Percentiles rank a stretch among this genome's conserved stretches.
Evolutionary conservation across 2,329 filamentous ascomycete species (phyloP).

Genomic region (Talaromyces sp.): DNA sequence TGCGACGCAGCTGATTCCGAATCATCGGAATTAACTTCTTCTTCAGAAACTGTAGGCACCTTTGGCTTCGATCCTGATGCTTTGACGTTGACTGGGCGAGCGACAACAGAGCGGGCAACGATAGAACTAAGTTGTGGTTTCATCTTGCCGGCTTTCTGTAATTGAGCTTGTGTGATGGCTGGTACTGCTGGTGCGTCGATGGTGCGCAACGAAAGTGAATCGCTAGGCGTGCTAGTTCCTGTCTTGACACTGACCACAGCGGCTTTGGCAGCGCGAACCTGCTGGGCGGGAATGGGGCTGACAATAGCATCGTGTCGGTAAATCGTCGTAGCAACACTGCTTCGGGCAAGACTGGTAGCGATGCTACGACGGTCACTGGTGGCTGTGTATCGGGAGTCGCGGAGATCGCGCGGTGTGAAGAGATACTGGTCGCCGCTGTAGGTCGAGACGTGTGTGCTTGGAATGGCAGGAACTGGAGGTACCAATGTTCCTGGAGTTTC

Average conservation of each 20-base stretch:
- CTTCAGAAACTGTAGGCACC: conserved; percentile 30
- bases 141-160: conserved; percentile 38
- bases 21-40: conserved; percentile 22
- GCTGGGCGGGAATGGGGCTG: conserved; percentile 73
- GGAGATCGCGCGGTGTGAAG: conserved; percentile 85
- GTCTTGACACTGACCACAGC: conserved; percentile 91
- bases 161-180: conserved; percentile 56
- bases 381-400: conserved; percentile 81
- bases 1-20: conserved; percentile 21
- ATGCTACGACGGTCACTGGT: conserved; percentile 56
- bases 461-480: conserved; percentile 91
- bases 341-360: conserved; percentile 45
- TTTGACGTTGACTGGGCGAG: conserved; percentile 46
- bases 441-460: conserved; percentile 49
- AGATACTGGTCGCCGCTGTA: conserved; percentile 72
- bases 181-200: conserved; percentile 66
- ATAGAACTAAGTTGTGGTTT: conserved; percentile 40
- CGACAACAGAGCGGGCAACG: conserved; percentile 43
- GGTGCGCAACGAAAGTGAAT: conserved; percentile 36
- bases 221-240: conserved; percentile 50
- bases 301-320: conserved; percentile 89
- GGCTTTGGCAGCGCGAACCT: conserved; percentile 81
- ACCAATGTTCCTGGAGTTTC: conserved; percentile 78
- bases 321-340: conserved; percentile 84
- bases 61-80: conserved; percentile 31